Evolutionary conservation across 441 rosid species (phyloP), one percentile per base, ranked within the genome.

Genomic region (Croton setiger): DNA sequence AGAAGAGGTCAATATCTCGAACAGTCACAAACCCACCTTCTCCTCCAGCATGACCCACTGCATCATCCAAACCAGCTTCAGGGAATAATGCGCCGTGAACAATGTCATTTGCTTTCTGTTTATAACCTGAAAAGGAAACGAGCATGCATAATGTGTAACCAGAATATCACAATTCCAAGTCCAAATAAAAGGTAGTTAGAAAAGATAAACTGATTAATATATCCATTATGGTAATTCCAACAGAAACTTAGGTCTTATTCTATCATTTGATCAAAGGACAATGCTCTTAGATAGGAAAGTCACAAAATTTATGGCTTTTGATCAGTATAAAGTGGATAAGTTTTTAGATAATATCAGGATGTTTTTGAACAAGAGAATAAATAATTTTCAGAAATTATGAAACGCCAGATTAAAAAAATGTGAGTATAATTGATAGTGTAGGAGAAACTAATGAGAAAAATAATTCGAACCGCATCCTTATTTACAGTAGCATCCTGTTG

Each of bases 41-140:
- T 77, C 99, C 99, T 52, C 98, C 97, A 2, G 91, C 98, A 72
- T 80, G 88, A 52, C 98, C 99, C 54, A 82, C 74, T 62, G 81
- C 84, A 76, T 83, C 74, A 77, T 84, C 88, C 57, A 92, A 69
- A 66, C 98, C 96, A 77, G 83, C 88, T 84, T 92, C 98, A 53
- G 96, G 97, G 80, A 96, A 96, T 77, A 96, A 80, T 71, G 99
- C 99, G 69, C 86, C 88, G 74, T 88, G 84, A 68, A 96, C 90
- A 72, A 80, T 84, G 18, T 92, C 99, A 78, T 81, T 84, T 23
- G 83, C 98, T 33, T 81, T 82, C 56, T 74, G 84, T 78, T 75
- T 80, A 78, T 96, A 96, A 78, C 99, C 99, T 92, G 84, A 70
- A 67, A 65, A n/a, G 31, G 18, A 31, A 23, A 63, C 71, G 55